Evolutionary conservation across 1,139 yeast species (phyloP).

Genomic region (Yamadazyma dushanensis): DNA sequence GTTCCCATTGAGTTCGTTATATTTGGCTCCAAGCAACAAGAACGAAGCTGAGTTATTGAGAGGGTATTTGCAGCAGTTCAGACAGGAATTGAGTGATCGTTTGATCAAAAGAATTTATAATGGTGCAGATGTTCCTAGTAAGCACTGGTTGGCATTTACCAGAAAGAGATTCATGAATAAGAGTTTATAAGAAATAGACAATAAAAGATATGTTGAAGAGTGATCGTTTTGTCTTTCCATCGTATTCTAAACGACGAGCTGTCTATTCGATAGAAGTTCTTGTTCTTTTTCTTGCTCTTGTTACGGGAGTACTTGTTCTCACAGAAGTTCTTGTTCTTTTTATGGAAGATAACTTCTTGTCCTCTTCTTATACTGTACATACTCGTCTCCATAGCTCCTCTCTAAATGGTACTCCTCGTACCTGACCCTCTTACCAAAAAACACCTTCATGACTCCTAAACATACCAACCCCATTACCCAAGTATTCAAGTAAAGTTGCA

Average conservation of each 20-base stretch:
- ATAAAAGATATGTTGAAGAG: too few relatives aligned
- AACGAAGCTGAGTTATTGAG: constrained; percentile 78
- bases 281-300: too few relatives aligned
- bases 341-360: constrained; percentile 36
- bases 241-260: too few relatives aligned
- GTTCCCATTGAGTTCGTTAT: constrained; percentile 85
- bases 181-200: constrained; percentile 37
- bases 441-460: constrained; percentile 22
- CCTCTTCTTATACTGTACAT: constrained; percentile 23
- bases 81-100: constrained; percentile 89
- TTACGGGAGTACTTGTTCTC: too few relatives aligned
- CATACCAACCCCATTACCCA: constrained; percentile 20
- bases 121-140: constrained; percentile 56
- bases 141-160: constrained; percentile 95
- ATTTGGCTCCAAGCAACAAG: constrained; percentile 72
- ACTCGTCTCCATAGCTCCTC: constrained; percentile 29
- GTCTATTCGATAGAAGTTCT: too few relatives aligned
- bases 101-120: constrained; percentile 72
- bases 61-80: constrained; percentile 81
- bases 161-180: constrained; percentile 95
- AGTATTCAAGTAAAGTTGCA: constrained; percentile 31
- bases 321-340: too few relatives aligned
- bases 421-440: constrained; percentile 34
- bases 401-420: constrained; percentile 39
- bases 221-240: too few relatives aligned